These are phyloP conservation scores for Calonectria pteridis DNA, from an alignment of 2,329 filamentous ascomycete genomes.

Conservation along the genomic window DNA sequence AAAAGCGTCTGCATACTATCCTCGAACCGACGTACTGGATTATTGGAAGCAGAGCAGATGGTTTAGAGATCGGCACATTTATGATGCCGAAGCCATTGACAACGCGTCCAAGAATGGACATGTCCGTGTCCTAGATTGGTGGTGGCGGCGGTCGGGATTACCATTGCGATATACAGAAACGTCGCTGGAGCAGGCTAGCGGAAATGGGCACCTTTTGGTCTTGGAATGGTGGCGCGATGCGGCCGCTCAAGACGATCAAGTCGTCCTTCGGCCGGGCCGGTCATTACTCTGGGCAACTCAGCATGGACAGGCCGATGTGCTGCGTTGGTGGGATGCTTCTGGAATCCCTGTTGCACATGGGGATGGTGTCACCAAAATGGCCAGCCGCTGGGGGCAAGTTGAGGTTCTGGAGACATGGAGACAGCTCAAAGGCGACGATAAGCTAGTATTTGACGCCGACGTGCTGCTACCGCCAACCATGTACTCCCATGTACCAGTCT, in stretches of 20 bases:
- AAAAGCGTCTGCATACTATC: conserved; percentile 89
- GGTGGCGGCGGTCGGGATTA: conserved; percentile 83
- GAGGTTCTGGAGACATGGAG: conserved; percentile 88
- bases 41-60: conserved; percentile 91
- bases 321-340: conserved; percentile 90
- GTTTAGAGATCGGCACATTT: conserved; percentile 84
- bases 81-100: conserved; percentile 87
- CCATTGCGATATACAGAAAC: conserved; percentile 87
- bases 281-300: conserved; percentile 87
- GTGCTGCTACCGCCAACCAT: conserved; percentile 90
- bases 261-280: conserved; percentile 83
- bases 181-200: conserved; percentile 88
- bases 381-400: conserved; percentile 87
- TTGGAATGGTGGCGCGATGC: conserved; percentile 94
- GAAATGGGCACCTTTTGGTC: conserved; percentile 85
- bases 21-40: conserved; percentile 84
- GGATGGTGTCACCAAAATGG: conserved; percentile 85
- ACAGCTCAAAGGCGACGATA: conserved; percentile 72
- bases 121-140: conserved; percentile 89
- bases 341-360: conserved; percentile 84
- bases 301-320: conserved; percentile 80
- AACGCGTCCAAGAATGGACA: conserved; percentile 89
- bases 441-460: conserved; percentile 82
- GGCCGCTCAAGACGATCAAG: conserved; percentile 67
- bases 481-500: conserved; percentile 83